Percentiles rank a stretch among this genome's conserved stretches.
phyloP scores from a whole-genome alignment of 2,329 filamentous ascomycete genomes.

The Xylariaceae sp. region DNA sequence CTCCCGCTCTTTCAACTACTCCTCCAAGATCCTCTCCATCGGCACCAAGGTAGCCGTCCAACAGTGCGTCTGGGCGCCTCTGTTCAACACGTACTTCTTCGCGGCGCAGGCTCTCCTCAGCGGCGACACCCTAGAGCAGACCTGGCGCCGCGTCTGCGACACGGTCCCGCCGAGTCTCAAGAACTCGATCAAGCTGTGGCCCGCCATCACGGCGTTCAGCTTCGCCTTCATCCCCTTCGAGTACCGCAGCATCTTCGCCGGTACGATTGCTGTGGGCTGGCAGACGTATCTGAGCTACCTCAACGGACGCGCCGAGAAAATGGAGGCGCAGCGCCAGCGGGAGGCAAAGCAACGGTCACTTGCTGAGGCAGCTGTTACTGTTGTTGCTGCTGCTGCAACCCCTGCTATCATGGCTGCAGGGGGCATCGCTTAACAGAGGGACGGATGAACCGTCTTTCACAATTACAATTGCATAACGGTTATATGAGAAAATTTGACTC shows the following conservation, averaged over 20 bases:
- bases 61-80: slow-evolving; percentile 74
- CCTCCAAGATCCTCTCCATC: slow-evolving; percentile 67
- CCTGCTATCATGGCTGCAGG: no score
- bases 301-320: slow-evolving; percentile 67
- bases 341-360: background rate
- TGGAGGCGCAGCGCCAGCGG: slow-evolving; percentile 36
- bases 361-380: no score
- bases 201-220: slow-evolving; percentile 77
- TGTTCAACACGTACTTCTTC: slow-evolving; percentile 83
- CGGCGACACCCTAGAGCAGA: slow-evolving; percentile 61
- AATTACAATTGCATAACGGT: no score
- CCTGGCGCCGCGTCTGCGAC: slow-evolving; percentile 65
- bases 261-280: slow-evolving; percentile 80
- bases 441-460: no score
- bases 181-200: slow-evolving; percentile 87
- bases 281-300: slow-evolving; percentile 84
- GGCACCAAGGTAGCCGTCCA: slow-evolving; percentile 75
- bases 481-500: no score
- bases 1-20: slow-evolving; percentile 77
- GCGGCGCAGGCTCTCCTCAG: slow-evolving; percentile 71
- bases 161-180: slow-evolving; percentile 73
- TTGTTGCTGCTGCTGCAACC: no score
- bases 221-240: slow-evolving; percentile 80
- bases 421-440: no score
- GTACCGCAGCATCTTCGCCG: slow-evolving; percentile 76